Base-by-base conservation (phyloP, 495 filamentous ascomycete genomes). In the Xylaria sp. region DNA sequence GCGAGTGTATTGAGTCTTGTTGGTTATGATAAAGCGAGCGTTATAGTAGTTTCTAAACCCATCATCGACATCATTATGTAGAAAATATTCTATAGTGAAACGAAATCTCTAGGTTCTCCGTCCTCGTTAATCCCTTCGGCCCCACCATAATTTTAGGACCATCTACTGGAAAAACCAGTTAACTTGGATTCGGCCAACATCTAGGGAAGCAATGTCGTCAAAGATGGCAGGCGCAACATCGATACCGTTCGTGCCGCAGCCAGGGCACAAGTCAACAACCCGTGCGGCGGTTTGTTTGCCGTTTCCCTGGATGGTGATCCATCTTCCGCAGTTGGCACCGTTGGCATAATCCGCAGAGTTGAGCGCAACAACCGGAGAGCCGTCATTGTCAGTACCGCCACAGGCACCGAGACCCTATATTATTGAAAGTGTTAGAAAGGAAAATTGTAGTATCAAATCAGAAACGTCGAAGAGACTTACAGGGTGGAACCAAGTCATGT, bases 111-210 rank as follows among this genome's bases (percentile, higher is more conserved):
- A 0, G 17, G 19, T 40, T 24, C n/a, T 6, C 33, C 2, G 1
- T 35, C 33, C 37, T n/a, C 19, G 19, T 31, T 29, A 17, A 53
- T 0, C 5, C 12, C 26, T 15, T 29, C 1, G 21, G 0, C 4
- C 31, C 31, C 3, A 5, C 15, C 7, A 12, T 35, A 58, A 19
- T 11, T 46, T 21, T 2, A 9, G 7, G 17, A 17, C 35, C 68
- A 53, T 55, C 48, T 70, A 70, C 68, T 70, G 68, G 58, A 70
- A 70, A n/a, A 61, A 70, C 68, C 68, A 70, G 58, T 19, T 70
- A 24, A 70, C 68, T n/a, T 26, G 59, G 24, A 26, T 35, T 6
- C 58, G 58, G 35, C 68, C 68, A 21, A 53, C 58, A 35, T 12
- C 17, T 19, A 63, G 46, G 43, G 33, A 8, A 19, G 58, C 68